Base-by-base conservation (phyloP, 768 basidiomycete genomes). In the Nidula microcarpa region DNA sequence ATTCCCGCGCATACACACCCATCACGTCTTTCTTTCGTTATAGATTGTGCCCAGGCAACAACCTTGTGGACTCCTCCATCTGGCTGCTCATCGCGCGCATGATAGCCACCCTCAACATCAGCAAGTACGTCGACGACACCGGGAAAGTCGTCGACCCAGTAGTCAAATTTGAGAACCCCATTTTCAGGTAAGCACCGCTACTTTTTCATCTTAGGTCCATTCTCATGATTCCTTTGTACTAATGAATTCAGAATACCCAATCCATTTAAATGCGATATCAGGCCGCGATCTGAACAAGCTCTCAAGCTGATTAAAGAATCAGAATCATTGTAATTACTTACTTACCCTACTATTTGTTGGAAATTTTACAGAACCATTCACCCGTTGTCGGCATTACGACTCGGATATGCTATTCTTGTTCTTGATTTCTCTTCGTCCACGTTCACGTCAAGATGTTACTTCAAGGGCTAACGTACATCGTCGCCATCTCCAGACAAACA, bases 31-130 rank as follows among this genome's bases (percentile, higher is more conserved):
- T 37, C 14, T 11, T 18, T 46, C 13, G 33, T 6, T 9, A 33
- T 55, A 83, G 84, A 50, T 77, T 76, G 35, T 89, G 87, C 62
- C 87, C 87, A 0, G 87, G 87, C 13, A 60, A 66, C 37, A 68
- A 86, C 62, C 75, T 89, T 33, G 80, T 82, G 53, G 87, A 89
- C 55, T 76, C 78, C 3, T 83, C 84, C 1, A 67, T 77, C 36
- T 88, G 86, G 84, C 62, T 86, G 18, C 67, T 84, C 13, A 69
- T 83, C 14, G 75, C 77, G 2, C 71, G 72, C 11, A 78, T 84
- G 65, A 67, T 87, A 8, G 81, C 84, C 1, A 81, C 81, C 45
- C 62, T 87, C 39, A 75, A 85, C 53, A 76, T 87, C 8, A 58
- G 65, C 37, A 82, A 79, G 63, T 68, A 79, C 14, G 62, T 73